Evolutionary conservation across 345 rosid genomes (phyloP).

Genomic region (Abelmoschus esculentus): DNA sequence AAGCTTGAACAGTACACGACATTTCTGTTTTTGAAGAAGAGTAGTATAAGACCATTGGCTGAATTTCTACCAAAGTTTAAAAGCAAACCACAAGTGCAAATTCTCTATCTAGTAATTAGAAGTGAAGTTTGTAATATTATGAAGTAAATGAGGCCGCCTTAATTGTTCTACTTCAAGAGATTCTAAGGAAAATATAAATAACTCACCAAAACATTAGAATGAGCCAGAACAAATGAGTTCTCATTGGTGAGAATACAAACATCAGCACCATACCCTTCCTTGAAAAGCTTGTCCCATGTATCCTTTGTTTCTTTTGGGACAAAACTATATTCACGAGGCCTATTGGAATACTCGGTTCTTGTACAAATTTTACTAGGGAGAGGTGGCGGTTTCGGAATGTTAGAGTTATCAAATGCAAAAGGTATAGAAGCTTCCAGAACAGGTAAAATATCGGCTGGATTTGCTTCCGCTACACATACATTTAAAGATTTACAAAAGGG

Average conservation of each 20-base stretch:
- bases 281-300: slow-evolving; percentile 65
- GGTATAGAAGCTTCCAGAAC: slow-evolving; percentile 39
- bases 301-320: slow-evolving; percentile 44
- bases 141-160: not conserved
- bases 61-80: not conserved
- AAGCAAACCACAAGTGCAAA: not conserved
- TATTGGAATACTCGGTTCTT: slow-evolving; percentile 17
- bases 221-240: slow-evolving; percentile 40
- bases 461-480: slow-evolving; percentile 27
- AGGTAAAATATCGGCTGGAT: slow-evolving; percentile 29
- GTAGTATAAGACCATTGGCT: not conserved
- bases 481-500: slow-evolving; percentile 30
- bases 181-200: not conserved
- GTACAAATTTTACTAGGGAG: slow-evolving; percentile 28
- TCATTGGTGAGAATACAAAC: slow-evolving; percentile 39
- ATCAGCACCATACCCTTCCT: slow-evolving; percentile 59
- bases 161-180: not conserved
- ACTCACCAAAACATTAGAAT: slow-evolving; percentile 67
- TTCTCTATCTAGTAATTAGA: not conserved
- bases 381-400: slow-evolving; percentile 62
- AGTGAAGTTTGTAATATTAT: not conserved
- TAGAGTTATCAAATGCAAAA: slow-evolving; percentile 25
- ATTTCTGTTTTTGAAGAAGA: not conserved
- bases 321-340: slow-evolving; percentile 24
- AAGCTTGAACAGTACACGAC: not conserved